These are phyloP conservation scores for Pezicula neosporulosa DNA, from an alignment of 2,329 filamentous ascomycete genomes.

Conservation along the genomic window DNA sequence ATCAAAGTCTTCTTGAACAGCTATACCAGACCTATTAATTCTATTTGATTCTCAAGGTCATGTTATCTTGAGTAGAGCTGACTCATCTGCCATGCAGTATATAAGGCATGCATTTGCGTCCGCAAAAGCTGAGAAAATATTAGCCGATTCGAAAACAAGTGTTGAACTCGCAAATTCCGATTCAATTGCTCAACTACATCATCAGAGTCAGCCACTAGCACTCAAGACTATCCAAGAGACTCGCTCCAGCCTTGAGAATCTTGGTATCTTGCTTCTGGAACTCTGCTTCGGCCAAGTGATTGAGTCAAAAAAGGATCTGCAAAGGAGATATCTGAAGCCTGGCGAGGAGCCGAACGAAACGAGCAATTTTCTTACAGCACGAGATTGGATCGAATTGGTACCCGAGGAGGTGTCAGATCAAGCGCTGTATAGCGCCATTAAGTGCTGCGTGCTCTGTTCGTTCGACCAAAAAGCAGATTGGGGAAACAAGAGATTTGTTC, in stretches of 20 bases:
- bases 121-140: too few relatives aligned
- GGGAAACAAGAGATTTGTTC: constrained; percentile 14
- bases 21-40: too few relatives aligned
- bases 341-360: constrained; percentile 10
- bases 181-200: too few relatives aligned
- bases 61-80: too few relatives aligned
- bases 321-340: constrained; percentile 7
- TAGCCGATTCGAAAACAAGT: too few relatives aligned
- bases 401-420: constrained; percentile 15
- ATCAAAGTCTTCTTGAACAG: too few relatives aligned
- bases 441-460: constrained; percentile 14
- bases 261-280: constrained; percentile 23
- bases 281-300: constrained; percentile 21
- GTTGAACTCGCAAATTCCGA: too few relatives aligned
- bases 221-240: constrained; percentile 7
- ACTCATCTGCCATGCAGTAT: too few relatives aligned
- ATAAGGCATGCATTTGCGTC: too few relatives aligned
- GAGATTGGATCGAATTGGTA: constrained; percentile 17
- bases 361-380: constrained; percentile 16
- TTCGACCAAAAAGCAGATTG: constrained; percentile 20
- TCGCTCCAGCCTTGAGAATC: constrained; percentile 10
- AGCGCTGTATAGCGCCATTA: constrained; percentile 14
- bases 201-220: too few relatives aligned
- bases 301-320: constrained; percentile 13
- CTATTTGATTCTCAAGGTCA: too few relatives aligned